phyloP scores from a whole-genome alignment of 768 basidiomycete species.

The Hortiboletus campestris region DNA sequence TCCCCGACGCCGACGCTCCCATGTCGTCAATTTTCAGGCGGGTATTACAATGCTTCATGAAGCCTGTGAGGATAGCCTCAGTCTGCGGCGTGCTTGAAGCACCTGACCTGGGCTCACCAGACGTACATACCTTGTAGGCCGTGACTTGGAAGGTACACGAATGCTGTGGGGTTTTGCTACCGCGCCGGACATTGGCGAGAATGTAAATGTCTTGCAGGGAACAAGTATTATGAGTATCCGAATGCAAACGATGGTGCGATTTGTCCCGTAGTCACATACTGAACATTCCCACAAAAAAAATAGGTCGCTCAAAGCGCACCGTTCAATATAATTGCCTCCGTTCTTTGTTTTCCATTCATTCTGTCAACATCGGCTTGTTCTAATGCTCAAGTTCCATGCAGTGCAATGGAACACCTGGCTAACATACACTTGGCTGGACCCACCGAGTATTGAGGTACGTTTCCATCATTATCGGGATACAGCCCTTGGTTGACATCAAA shows the following conservation, averaged over 20 bases:
- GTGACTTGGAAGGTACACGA: slow-evolving; percentile 56
- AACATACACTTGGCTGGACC: slow-evolving; percentile 58
- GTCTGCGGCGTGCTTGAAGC: not conserved
- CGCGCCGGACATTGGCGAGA: not conserved
- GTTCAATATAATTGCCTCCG: slow-evolving; percentile 48
- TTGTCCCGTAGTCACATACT: not conserved
- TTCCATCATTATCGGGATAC: slow-evolving; percentile 4
- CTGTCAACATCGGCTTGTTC: not conserved
- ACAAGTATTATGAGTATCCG: slow-evolving; percentile 55
- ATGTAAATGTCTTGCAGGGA: slow-evolving; percentile 40
- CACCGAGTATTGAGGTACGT: slow-evolving; percentile 61
- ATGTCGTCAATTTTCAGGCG: slow-evolving; percentile 38
- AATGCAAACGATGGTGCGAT: slow-evolving; percentile 38
- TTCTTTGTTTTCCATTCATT: not conserved
- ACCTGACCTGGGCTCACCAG: slow-evolving; percentile 33
- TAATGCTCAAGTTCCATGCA: slow-evolving; percentile 26
- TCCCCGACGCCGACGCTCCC: not conserved
- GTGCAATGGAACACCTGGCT: slow-evolving; percentile 80
- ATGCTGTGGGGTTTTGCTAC: not conserved
- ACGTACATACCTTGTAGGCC: slow-evolving; percentile 45
- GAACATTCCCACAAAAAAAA: slow-evolving; percentile 20
- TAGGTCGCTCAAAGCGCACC: slow-evolving; percentile 51
- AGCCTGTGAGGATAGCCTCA: slow-evolving; percentile 39
- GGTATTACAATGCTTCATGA: slow-evolving; percentile 39
- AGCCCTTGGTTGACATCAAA: not conserved